A percentile compares a stretch with the other conserved stretches of the same genome.
These are phyloP conservation scores for Rhodotorula mucilaginosa DNA, from an alignment of 1,284 basidiomycete genomes.

Conservation along the genomic window DNA sequence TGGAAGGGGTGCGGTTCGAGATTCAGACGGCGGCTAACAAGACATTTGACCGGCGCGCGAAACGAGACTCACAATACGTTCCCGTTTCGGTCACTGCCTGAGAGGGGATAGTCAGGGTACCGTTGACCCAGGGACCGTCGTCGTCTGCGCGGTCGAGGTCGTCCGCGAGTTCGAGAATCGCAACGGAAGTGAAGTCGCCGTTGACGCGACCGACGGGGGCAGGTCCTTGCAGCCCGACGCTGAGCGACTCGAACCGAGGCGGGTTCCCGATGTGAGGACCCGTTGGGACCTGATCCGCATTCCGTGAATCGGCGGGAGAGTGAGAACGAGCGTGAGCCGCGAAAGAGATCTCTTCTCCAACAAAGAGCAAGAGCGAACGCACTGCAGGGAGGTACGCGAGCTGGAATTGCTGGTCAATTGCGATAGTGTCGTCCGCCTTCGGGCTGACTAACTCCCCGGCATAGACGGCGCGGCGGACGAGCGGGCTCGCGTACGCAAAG, in stretches of 20 bases:
- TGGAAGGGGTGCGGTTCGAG: neutral
- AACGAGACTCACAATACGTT: neutral
- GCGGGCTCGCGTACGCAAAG: neutral
- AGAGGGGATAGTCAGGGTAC: neutral
- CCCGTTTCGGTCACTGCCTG: neutral
- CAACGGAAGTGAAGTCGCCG: neutral
- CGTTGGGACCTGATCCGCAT: neutral
- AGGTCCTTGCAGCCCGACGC: conserved; percentile 4
- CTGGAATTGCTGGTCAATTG: neutral
- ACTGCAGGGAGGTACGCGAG: neutral
- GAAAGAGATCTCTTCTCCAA: neutral
- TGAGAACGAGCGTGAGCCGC: neutral
- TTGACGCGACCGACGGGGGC: neutral
- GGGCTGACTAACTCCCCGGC: neutral
- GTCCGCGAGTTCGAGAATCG: neutral
- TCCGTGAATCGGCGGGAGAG: neutral
- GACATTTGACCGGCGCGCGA: neutral
- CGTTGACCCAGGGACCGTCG: neutral
- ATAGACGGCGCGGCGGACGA: neutral
- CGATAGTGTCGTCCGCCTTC: neutral
- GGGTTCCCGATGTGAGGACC: neutral
- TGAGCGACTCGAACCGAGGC: neutral
- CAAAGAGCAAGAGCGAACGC: neutral
- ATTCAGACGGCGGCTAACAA: neutral
- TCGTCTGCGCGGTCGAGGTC: neutral